Conservation (phyloP, 2,329 filamentous ascomycete genomes). For the Macrophomina phaseolina region DNA sequence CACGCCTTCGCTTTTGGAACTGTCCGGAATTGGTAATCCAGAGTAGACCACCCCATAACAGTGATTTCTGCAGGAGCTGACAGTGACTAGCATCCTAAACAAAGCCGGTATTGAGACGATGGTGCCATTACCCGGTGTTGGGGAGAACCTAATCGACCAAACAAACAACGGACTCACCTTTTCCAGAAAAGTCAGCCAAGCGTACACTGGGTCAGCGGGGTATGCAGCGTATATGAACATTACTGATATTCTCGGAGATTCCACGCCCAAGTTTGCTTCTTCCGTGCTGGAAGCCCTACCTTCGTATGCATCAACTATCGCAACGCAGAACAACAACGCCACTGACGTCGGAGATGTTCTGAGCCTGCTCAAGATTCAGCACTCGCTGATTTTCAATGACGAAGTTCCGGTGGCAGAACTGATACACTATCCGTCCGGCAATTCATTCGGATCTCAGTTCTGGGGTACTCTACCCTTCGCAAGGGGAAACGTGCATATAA, state of each 20-base stretch:
- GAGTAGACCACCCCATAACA: neutral
- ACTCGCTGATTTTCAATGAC: slow-evolving; percentile 48
- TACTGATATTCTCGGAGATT: slow-evolving; percentile 34
- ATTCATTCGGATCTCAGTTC: slow-evolving; percentile 3
- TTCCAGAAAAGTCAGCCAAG: slow-evolving; percentile 27
- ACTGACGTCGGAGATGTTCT: slow-evolving; percentile 5
- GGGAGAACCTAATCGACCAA: slow-evolving; percentile 36
- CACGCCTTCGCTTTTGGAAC: slow-evolving; percentile 30
- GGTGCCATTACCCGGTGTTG: slow-evolving; percentile 31
- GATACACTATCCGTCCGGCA: neutral
- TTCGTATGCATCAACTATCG: slow-evolving; percentile 31
- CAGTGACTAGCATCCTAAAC: slow-evolving; percentile 12
- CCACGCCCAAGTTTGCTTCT: slow-evolving; percentile 31
- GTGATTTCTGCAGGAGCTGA: neutral
- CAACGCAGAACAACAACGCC: slow-evolving; percentile 23
- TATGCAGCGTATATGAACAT: slow-evolving; percentile 35
- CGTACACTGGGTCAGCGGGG: slow-evolving; percentile 34
- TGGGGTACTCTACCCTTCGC: slow-evolving; percentile 16
- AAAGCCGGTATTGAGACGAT: slow-evolving; percentile 27
- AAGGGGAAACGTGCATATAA: slow-evolving; percentile 50
- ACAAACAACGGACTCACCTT: slow-evolving; percentile 28
- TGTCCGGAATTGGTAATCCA: slow-evolving; percentile 32
- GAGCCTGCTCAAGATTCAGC: slow-evolving; percentile 37
- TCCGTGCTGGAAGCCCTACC: slow-evolving; percentile 30
- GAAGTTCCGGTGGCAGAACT: slow-evolving; percentile 43